Percentiles rank a stretch among this genome's conserved stretches.
Evolutionary conservation across 164 flowering plant genomes (phyloP).

Genomic region (Tetrastigma voinierianum): DNA sequence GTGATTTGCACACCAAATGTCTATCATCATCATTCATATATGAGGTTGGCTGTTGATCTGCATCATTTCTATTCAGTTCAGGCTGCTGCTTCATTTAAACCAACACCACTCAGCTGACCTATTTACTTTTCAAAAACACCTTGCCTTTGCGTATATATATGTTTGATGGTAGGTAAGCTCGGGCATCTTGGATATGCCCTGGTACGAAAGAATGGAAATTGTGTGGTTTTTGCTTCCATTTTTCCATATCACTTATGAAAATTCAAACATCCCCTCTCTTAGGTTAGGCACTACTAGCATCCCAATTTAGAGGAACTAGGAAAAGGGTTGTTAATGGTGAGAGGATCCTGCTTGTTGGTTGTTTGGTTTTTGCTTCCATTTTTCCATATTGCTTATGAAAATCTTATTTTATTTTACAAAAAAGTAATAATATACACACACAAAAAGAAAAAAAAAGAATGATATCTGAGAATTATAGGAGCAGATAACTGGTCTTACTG

Average conservation of each 20-base stretch:
- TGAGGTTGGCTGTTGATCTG: neutral
- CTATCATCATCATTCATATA: neutral
- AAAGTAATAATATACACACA: neutral
- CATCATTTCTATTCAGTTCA: too few species aligned
- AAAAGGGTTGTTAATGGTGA: neutral
- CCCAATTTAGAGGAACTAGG: neutral
- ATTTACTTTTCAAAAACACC: too few species aligned
- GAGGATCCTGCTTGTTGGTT: neutral
- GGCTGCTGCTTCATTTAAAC: too few species aligned
- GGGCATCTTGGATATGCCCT: too few species aligned
- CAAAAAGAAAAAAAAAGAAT: too few species aligned
- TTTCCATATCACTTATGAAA: too few species aligned
- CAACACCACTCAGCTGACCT: too few species aligned
- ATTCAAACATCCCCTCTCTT: neutral
- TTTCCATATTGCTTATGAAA: neutral
- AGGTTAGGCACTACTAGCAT: neutral
- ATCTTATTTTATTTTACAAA: neutral
- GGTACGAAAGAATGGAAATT: too few species aligned
- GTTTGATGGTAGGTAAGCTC: too few species aligned
- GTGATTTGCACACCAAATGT: neutral
- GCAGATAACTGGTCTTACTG: conserved; percentile 29
- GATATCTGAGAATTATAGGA: neutral
- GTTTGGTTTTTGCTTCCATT: neutral
- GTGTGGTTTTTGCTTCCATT: too few species aligned
- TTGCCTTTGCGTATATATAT: too few species aligned